Base-by-base conservation (phyloP, 2,329 filamentous ascomycete genomes). In the Aspergillus pseudotamarii region DNA sequence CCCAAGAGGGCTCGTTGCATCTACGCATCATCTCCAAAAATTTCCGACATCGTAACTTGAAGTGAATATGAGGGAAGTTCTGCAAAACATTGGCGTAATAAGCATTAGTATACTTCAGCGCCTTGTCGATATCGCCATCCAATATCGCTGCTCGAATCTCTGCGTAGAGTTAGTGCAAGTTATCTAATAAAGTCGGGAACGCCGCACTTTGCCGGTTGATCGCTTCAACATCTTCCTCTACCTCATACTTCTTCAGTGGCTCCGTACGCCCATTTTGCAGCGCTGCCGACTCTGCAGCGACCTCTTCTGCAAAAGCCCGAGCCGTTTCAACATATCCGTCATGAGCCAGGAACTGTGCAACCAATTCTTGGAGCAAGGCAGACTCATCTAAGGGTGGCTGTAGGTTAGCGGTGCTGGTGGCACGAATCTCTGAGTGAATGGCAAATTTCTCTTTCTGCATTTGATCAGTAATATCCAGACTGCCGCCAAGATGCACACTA, bases 301-400 rank as follows among this genome's bases (percentile, higher is more conserved):
- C 88, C 73, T 98, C 94, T 69, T 90, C 85, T 4, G 91, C 89
- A 82, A 99, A 98, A 0, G 92, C 93, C 66, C 89, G 88, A 10
- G 94, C 94, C 0, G 94, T 97, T 69, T 97, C 94, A 9, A 97
- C 90, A 69, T 97, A 98, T 63, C 95, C 95, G 72, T 98, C 95
- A 70, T 98, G 94, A 43, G 94, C 91, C 16, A 99, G 82, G 69
- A 96, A 98, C 78, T 97, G 94, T 45, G 93, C 85, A 21, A 94
- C 88, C 61, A 98, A 82, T 69, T 91, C 87, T 74, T 97, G 93
- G 43, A 97, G 88, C 55, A 98, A 84, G 30, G 91, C 84, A 1
- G 88, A 89, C 77, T 97, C 94, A 64, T 86, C 87, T 66, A 91
- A 81, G 2, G 84, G 83, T 2, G 88, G 86, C 38, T 88, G 86